These are phyloP conservation scores for Tolypocladium album DNA, from an alignment of 2,329 filamentous ascomycete genomes.

Conservation along the genomic window DNA sequence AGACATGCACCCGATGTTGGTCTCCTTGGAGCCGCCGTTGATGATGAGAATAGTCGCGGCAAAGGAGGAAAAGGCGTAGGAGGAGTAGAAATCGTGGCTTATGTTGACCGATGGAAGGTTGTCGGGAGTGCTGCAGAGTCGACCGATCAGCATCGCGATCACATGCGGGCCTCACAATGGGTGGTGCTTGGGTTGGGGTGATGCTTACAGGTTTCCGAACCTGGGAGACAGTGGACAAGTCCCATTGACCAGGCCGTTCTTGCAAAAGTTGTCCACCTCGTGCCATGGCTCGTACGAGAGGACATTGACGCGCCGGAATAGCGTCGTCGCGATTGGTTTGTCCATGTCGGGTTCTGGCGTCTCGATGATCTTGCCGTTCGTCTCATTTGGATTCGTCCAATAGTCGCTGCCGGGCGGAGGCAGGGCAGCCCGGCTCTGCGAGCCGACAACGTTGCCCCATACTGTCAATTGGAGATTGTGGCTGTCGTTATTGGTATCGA, in stretches of 20 bases:
- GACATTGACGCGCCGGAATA: constrained; percentile 61
- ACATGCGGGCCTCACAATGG: background rate
- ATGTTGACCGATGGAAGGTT: constrained; percentile 63
- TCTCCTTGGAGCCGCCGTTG: constrained; percentile 56
- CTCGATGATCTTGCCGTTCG: constrained; percentile 67
- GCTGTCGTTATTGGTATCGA: constrained; percentile 48
- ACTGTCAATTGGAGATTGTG: constrained; percentile 67
- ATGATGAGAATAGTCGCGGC: constrained; percentile 62
- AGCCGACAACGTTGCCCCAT: constrained; percentile 85
- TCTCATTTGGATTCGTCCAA: constrained; percentile 51
- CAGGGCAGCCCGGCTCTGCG: constrained; percentile 42
- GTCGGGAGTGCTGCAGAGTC: constrained; percentile 21
- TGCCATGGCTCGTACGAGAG: constrained; percentile 65
- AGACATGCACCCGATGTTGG: constrained; percentile 68
- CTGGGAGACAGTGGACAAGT: constrained; percentile 66
- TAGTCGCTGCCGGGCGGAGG: constrained; percentile 47
- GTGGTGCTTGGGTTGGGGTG: background rate
- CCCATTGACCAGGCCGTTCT: constrained; percentile 43
- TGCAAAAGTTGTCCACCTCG: constrained; percentile 54
- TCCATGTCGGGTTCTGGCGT: constrained; percentile 34
- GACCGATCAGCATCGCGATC: background rate
- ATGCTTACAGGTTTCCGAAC: constrained; percentile 38
- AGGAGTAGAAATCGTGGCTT: constrained; percentile 63
- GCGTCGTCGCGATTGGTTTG: constrained; percentile 57
- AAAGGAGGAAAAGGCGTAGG: constrained; percentile 79